Conservation (phyloP, 2,329 filamentous ascomycete genomes). For the Laburnicola sp. region DNA sequence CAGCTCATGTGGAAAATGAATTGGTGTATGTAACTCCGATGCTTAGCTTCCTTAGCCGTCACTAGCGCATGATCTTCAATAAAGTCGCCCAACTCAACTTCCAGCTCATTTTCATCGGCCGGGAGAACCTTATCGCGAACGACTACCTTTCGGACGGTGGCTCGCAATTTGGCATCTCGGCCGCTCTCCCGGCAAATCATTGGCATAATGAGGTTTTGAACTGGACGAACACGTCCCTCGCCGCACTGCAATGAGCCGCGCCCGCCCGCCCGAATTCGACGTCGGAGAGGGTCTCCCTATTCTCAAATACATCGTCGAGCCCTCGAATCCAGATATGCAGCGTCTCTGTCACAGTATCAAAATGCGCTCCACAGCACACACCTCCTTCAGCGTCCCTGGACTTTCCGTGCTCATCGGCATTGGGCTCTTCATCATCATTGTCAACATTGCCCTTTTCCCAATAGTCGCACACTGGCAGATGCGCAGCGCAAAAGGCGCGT, state of each 20-base stretch:
- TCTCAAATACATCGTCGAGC: conserved; percentile 8
- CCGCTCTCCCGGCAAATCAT: conserved; percentile 12
- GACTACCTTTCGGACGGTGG: conserved; percentile 19
- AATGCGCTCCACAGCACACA: conserved; percentile 9
- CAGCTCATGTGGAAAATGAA: conserved; percentile 15
- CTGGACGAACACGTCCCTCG: conserved; percentile 19
- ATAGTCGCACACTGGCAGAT: conserved; percentile 9
- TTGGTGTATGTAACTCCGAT: conserved; percentile 1
- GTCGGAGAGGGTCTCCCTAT: conserved; percentile 3
- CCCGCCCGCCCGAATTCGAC: conserved; percentile 11
- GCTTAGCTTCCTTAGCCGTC: background rate
- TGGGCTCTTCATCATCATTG: conserved; percentile 9
- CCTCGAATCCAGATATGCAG: background rate
- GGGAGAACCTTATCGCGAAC: conserved; percentile 16
- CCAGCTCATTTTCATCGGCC: conserved; percentile 16
- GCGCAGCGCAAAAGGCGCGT: conserved; percentile 7
- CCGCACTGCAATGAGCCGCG: conserved; percentile 7
- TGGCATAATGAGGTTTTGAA: conserved; percentile 16
- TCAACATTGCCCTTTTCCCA: conserved; percentile 6
- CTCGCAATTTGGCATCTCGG: conserved; percentile 9
- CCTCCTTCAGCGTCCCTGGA: conserved; percentile 9
- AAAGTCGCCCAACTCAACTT: conserved; percentile 12
- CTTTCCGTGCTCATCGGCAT: conserved; percentile 7
- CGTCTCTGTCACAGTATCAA: conserved; percentile 13
- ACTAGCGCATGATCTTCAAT: background rate